Evolutionary conservation across 2,329 filamentous ascomycete genomes (phyloP), one percentile per base, ranked within the genome.

Genomic region (Apiospora kogelbergensis): DNA sequence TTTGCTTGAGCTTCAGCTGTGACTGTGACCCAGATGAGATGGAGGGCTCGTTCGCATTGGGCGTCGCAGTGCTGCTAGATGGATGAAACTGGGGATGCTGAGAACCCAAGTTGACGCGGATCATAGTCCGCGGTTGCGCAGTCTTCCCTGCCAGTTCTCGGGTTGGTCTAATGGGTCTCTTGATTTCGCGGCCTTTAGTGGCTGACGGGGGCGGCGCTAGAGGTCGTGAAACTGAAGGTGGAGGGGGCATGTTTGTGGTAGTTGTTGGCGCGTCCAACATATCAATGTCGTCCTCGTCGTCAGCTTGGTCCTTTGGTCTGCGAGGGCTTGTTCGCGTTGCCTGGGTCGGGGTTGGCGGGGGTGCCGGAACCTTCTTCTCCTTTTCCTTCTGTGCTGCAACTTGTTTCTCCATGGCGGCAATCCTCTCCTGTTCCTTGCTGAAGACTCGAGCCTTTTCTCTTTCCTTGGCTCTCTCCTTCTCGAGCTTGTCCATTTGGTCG

Each of bases 71-170:
- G 72, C 69, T 82, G 71, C 76, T 42, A 13, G 63, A 65, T 41
- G 63, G 63, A 24, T 65, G 63, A 20, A 65, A 65, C 13, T 65
- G 63, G 13, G 63, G 41, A 11, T 65, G 63, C 20, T 65, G 63
- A 11, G 89, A 90, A 26, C 87, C 86, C 67, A 89, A 90, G 72
- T 91, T 92, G 70, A 93, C 90, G 69, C 88, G 88, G 74, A 92
- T 94, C 69, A 91, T 88, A 3, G 92, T 93, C 9, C 90, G 92
- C 0, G 88, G 88, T 70, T 90, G 89, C 77, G 90, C 93, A 0
- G 85, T 77, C 76, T 91, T 93, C 13, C 80, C 72, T 3, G 84
- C 73, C 0, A 83, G 75, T 48, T 92, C 89, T 75, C 91, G 91
- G 10, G 84, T 84, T 1, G 90, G 89, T 73, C 88, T 91, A 3